Evolutionary conservation across 2,329 filamentous ascomycete species (phyloP).

Genomic region (Fusarium cicatricum): DNA sequence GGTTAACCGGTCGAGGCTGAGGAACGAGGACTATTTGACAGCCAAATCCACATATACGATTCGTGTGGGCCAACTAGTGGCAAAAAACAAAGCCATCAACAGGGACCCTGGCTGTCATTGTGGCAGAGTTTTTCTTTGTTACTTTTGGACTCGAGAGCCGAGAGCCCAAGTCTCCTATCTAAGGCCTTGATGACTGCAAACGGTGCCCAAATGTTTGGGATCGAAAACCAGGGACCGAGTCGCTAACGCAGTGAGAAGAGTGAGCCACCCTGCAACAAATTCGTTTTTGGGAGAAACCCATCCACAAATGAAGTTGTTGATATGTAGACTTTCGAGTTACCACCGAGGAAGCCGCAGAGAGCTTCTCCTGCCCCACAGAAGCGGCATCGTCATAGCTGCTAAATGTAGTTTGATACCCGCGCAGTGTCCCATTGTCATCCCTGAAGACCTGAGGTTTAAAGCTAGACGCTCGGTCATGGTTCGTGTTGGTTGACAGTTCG

Average conservation of each 20-base stretch:
- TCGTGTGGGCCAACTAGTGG: slow-evolving; percentile 15
- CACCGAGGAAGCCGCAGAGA: slow-evolving; percentile 5
- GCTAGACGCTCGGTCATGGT: neutral
- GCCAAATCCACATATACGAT: neutral
- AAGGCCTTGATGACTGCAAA: neutral
- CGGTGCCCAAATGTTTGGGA: slow-evolving; percentile 2
- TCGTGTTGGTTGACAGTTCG: slow-evolving; percentile 7
- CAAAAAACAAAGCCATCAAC: neutral
- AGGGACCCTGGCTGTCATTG: neutral
- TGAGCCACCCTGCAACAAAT: neutral
- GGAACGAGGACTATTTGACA: neutral
- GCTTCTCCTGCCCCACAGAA: slow-evolving; percentile 23
- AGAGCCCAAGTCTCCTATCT: slow-evolving; percentile 5
- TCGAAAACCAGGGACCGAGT: neutral
- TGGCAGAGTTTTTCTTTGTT: slow-evolving; percentile 10
- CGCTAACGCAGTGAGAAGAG: neutral
- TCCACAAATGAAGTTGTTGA: neutral
- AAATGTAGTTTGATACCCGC: slow-evolving; percentile 1
- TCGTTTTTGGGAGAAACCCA: neutral
- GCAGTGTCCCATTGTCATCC: slow-evolving; percentile 6
- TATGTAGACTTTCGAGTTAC: neutral
- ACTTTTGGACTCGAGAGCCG: neutral
- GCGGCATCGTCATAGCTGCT: slow-evolving; percentile 1
- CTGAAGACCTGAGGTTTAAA: neutral
- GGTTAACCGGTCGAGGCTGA: neutral